phyloP scores from a whole-genome alignment of 164 flowering plant species.

The Vitis amurensis region DNA sequence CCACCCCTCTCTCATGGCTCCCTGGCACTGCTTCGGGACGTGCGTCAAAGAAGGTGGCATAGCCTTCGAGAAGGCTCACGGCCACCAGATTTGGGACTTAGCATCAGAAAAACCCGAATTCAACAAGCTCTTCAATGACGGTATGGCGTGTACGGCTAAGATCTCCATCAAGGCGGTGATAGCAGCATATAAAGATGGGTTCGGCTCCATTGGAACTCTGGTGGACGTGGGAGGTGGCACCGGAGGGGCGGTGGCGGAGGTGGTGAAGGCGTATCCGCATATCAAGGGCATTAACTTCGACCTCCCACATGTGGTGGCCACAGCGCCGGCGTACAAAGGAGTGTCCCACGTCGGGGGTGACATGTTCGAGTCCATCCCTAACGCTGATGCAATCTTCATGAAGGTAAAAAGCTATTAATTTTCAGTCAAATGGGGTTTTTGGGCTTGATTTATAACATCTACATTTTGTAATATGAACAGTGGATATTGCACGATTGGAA shows the following conservation, averaged over 20 bases:
- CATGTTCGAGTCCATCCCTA: constrained; percentile 48
- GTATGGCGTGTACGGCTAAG: constrained; percentile 32
- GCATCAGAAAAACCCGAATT: constrained; percentile 27
- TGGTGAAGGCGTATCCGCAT: constrained; percentile 42
- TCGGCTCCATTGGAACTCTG: constrained; percentile 27
- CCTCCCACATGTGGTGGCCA: constrained; percentile 42
- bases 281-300: constrained; percentile 49
- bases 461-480: constrained; percentile 12
- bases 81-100: constrained; percentile 33
- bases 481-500: constrained; percentile 51
- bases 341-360: constrained; percentile 43
- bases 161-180: constrained; percentile 22
- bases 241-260: constrained; percentile 26
- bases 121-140: constrained; percentile 33
- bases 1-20: constrained; percentile 20
- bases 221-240: constrained; percentile 61
- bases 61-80: constrained; percentile 45
- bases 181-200: constrained; percentile 32
- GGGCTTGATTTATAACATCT: background rate
- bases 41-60: constrained; percentile 38
- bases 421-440: too few relatives aligned
- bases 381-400: constrained; percentile 43
- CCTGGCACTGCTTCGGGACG: constrained; percentile 34
- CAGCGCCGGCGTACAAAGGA: constrained; percentile 35
- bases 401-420: constrained; percentile 25